Conservation (phyloP, 2,329 filamentous ascomycete species). For the Neofusicoccum cordaticola region DNA sequence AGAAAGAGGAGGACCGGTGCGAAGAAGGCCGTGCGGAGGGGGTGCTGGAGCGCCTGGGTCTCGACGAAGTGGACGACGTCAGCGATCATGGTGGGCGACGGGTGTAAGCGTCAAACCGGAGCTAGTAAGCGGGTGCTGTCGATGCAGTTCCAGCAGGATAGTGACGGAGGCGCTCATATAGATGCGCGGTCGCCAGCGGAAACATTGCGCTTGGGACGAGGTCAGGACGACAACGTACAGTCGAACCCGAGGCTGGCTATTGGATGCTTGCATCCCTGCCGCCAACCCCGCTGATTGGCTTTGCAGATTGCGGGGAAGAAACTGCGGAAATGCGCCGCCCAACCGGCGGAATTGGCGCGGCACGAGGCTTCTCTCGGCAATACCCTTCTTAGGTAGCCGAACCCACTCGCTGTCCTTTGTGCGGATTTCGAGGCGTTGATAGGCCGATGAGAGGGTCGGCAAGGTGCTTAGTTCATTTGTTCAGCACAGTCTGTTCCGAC, state of each 20-base stretch:
- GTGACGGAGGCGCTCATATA: not conserved
- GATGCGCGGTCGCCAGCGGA: not conserved
- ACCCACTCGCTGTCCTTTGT: not conserved
- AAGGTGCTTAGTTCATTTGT: too few species aligned
- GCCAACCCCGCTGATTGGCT: not conserved
- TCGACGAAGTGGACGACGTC: not conserved
- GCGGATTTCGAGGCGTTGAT: not conserved
- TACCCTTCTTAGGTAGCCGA: not conserved
- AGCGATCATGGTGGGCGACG: slow-evolving; percentile 13
- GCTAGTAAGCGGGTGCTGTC: not conserved
- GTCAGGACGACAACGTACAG: not conserved
- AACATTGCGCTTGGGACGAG: slow-evolving; percentile 6
- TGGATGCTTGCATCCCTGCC: not conserved
- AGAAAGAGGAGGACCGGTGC: slow-evolving; percentile 30
- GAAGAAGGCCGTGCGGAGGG: slow-evolving; percentile 25
- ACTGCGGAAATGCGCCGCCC: slow-evolving; percentile 3
- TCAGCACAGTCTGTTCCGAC: too few species aligned
- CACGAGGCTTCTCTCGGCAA: not conserved
- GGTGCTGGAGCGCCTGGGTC: slow-evolving; percentile 21
- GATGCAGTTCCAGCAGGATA: not conserved
- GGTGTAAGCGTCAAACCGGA: not conserved
- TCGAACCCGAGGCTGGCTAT: not conserved
- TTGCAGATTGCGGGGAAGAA: slow-evolving; percentile 10
- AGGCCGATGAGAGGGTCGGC: not conserved
- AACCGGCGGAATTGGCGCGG: not conserved